Evolutionary conservation across 148 eudicot genomes (phyloP).

Genomic region (Rhododendron molle): DNA sequence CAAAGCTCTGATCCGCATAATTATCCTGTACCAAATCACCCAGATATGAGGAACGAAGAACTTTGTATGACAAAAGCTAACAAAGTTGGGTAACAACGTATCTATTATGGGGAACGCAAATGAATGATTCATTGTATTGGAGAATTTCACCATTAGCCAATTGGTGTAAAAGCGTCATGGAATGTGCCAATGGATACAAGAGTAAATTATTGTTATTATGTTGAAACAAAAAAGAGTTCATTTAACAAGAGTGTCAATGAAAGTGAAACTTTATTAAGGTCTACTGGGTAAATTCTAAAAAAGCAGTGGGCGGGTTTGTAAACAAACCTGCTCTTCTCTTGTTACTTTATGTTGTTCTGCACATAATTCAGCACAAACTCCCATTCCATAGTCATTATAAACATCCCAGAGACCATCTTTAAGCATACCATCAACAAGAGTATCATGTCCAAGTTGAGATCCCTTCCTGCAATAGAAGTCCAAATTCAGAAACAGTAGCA

Average conservation of each 20-base stretch:
- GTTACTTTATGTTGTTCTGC: slow-evolving; percentile 77
- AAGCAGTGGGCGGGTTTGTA: no score
- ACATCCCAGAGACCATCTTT: slow-evolving; percentile 99
- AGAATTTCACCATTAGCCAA: neutral
- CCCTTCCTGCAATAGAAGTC: slow-evolving; percentile 55
- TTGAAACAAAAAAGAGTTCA: neutral
- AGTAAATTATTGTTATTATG: neutral
- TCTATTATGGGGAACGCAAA: neutral
- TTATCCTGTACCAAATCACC: slow-evolving; percentile 54
- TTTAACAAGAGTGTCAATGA: neutral
- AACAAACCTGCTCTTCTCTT: slow-evolving; percentile 71
- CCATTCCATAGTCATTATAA: slow-evolving; percentile 91
- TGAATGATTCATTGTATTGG: neutral
- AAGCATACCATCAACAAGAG: slow-evolving; percentile 94
- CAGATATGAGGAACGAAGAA: neutral
- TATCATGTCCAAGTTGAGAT: slow-evolving; percentile 94
- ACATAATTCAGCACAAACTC: slow-evolving; percentile 91
- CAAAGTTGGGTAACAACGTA: neutral
- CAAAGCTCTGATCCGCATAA: slow-evolving; percentile 92
- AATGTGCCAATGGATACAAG: neutral
- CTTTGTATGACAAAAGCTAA: neutral
- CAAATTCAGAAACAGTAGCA: slow-evolving; percentile 31
- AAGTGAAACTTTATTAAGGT: neutral
- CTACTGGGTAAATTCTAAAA: neutral
- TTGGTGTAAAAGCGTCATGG: neutral